These are phyloP conservation scores for Sporothrix mexicana DNA, from an alignment of 2,329 filamentous ascomycete genomes.

Conservation along the genomic window DNA sequence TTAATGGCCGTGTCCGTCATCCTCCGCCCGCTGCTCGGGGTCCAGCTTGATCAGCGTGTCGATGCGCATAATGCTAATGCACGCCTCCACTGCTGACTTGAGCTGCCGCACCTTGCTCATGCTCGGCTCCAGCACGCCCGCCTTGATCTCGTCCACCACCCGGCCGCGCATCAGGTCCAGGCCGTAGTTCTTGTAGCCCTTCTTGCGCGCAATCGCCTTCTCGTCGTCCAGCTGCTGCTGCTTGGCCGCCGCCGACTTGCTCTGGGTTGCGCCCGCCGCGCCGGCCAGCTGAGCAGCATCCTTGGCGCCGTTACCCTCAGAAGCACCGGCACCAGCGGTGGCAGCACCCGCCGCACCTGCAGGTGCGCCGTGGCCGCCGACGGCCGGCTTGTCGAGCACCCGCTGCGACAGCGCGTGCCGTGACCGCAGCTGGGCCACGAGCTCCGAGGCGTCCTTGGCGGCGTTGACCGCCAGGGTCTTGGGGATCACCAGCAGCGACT, in stretches of 20 bases:
- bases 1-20: slow-evolving; percentile 88
- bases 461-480: slow-evolving; percentile 97
- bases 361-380: slow-evolving; percentile 24
- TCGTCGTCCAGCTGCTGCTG: slow-evolving; percentile 68
- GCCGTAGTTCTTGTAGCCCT: slow-evolving; percentile 98
- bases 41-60: slow-evolving; percentile 98
- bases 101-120: slow-evolving; percentile 98
- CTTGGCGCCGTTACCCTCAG: slow-evolving; percentile 20
- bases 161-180: slow-evolving; percentile 88
- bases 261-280: slow-evolving; percentile 5
- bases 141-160: slow-evolving; percentile 91
- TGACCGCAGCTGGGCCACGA: slow-evolving; percentile 93
- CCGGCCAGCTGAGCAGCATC: slow-evolving; percentile 9
- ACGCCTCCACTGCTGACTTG: slow-evolving; percentile 98
- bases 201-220: slow-evolving; percentile 88
- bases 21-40: slow-evolving; percentile 77
- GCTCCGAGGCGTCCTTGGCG: slow-evolving; percentile 92
- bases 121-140: slow-evolving; percentile 92
- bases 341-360: not conserved
- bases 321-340: slow-evolving; percentile 16
- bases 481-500: slow-evolving; percentile 90
- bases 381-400: slow-evolving; percentile 67
- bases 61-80: slow-evolving; percentile 98
- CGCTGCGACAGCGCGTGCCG: slow-evolving; percentile 94
- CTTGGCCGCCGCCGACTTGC: slow-evolving; percentile 42